Evolutionary conservation across 371 early-diverging fungal genomes (phyloP), one percentile per base, ranked within the genome.

Genomic region (Mortierella sp.): DNA sequence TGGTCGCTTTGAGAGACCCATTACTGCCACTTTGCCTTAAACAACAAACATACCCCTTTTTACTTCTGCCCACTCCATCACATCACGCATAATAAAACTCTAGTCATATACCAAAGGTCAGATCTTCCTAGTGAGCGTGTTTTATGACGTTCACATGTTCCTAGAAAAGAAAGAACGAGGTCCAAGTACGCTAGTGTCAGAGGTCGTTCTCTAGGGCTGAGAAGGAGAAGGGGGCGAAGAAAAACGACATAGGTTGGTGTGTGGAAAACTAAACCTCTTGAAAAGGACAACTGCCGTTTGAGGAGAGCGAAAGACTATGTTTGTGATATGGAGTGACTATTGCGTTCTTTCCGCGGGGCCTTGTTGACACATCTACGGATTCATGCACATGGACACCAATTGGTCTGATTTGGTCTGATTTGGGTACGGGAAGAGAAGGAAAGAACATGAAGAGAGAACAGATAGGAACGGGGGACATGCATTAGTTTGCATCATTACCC

Each of bases 1-100:
- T 82, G 86, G 86, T 4, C 71, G 86, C n/a, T 85, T 82, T 49
- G 86, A 85, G 65, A 68, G 86, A 44, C 86, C 80, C 41, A 85
- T 85, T 55, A 85, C 82, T n/a, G 79, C 79, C 5, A 77, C 82
- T 5, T 35, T 77, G n/a, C 71, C 76, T 29, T 79, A 24, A 71
- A n/a, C 12, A 43, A 48, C 27, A 3, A 46, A 46, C 1, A 46
- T 21, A 12, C 38, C 38, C 32, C 10, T 41, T 14, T 4, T 55
- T n/a, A 54, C 56, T 1, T 3, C 14, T n/a, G 8, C n/a, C 6
- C 27, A 55, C n/a, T 8, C 32, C 16, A 2, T 21, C 38, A 68
- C 18, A 35, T 0, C 6, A 46, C 48, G 1, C n/a, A 56, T 56
- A 68, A 68, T 68, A 68, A 68, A 68, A 18, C 0, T 16, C 0